Evolutionary conservation across 768 basidiomycete genomes (phyloP), one percentile per base, ranked within the genome.

Genomic region (Obba rivulosa): DNA sequence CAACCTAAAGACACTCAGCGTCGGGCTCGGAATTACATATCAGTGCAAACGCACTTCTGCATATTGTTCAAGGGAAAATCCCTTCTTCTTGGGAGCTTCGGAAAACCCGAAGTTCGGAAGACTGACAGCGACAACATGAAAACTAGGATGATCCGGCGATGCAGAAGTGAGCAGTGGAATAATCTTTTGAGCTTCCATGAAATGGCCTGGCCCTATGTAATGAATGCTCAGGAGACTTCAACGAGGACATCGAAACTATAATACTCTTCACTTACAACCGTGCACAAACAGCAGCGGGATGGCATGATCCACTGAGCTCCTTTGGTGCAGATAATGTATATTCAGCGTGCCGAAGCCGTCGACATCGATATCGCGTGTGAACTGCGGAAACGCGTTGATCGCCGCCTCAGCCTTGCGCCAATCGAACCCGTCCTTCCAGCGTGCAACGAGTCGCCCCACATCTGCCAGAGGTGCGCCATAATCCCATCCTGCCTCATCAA

Each of bases 71-170:
- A 65, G 28, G 9, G 53, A 57, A 51, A 83, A 84, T 0, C 80
- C 80, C 50, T 69, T 70, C 57, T 75, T 75, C 41, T 60, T 76
- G 0, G 78, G 74, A 0, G 73, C 78, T 37, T 79, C 72, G 0
- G 82, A 83, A 61, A 82, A 84, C 0, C 79, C 82, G 59, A 65
- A 85, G 0, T 79, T 80, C 8, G 81, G 83, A 16, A 84, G 55
- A 54, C 81, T 77, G 31, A 74, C 52, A 0, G 76, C 77, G 0
- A 85, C 79, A 20, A 85, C 78, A 52, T 84, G 79, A 58, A 85
- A 85, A 42, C 72, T 77, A 1, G 81, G 81, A 4, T 76, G 68
- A 0, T 69, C 62, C 2, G 66, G 46, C 1, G 70, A 68, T 0
- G 63, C 60, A 18, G 68, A 60, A 0, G 73, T 67, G 50, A 86